Base-by-base conservation (phyloP, 2,329 filamentous ascomycete genomes). In the Aspergillus hortae region DNA sequence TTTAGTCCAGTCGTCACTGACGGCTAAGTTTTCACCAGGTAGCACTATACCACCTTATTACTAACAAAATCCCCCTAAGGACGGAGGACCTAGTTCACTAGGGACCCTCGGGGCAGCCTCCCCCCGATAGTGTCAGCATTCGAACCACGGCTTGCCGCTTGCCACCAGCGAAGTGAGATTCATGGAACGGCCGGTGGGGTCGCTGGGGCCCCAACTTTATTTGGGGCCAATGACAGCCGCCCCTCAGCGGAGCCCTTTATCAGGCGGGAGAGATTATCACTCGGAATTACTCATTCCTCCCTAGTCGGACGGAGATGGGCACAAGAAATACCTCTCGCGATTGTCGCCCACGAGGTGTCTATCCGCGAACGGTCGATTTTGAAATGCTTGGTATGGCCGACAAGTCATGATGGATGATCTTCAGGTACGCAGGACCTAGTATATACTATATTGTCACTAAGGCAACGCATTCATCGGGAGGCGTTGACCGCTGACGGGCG, bases 211-310 rank as follows among this genome's bases (percentile, higher is more conserved):
- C 44, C 7, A 46, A 27, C 32, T 23, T 35, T 17, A 36, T 46
- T 36, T 12, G 19, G 44, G 12, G n/a, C 44, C 44, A 46, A 46
- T 46, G 44, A 35, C 44, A 25, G 14, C 6, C 6, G 14, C 5
- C 17, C 17, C 30, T 11, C 44, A 33, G 44, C 32, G 19, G 40
- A 42, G 11, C 40, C 40, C 40, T 42, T 23, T 38, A 46, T 46
- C 44, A 17, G 43, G 9, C 44, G 14, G 23, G n/a, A 33, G 17
- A 7, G 15, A 46, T 46, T 36, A 36, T n/a, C 44, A 21, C 32
- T 17, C 15, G 30, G 44, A 46, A 46, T 46, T 46, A 46, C 21
- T 46, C 44, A 46, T 46, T 23, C 14, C 35, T 38, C 15, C 14
- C 35, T 38, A 38, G 35, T 38, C 14, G 14, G 35, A 30, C 7